Base-by-base conservation (phyloP, 1,284 basidiomycete species). In the Tylopilus sp. region DNA sequence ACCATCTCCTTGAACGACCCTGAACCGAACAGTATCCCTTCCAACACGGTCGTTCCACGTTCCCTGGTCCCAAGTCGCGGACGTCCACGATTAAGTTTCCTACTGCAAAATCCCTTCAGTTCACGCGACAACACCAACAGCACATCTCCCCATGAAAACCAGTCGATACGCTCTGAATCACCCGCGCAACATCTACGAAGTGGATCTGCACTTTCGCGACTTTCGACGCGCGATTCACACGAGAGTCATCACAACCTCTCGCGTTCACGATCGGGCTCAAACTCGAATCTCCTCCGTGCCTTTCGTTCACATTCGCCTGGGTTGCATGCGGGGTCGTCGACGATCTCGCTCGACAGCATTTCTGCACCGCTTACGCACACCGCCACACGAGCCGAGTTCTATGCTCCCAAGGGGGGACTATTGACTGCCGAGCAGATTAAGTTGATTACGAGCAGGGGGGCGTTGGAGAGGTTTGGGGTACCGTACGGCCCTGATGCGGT, bases 331-430 rank as follows among this genome's bases (percentile, higher is more conserved):
- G 70, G 67, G 21, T 75, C 73, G 18, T 77, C 76, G 34, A 65
- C 63, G 47, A 67, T 77, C 46, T 74, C 74, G 15, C 59, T 77
- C 30, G 65, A 70, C 56, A 73, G 68, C 11, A 80, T 80, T 51
- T 77, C 76, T 12, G 56, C 77, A 8, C 78, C 78, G 17, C 69
- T 80, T 21, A 64, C 73, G 20, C 76, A 80, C 58, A 80, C 78
- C 20, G 66, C 72, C 24, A 67, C 70, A 31, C 73, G 74, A 36
- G 75, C 77, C 2, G 74, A 75, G 55, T 75, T 80, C 46, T 67
- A 69, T 52, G 77, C 73, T 54, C 78, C 78, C 15, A 67, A 67
- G 44, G 63, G 68, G 7, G 78, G 79, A 0, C 71, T 78, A 20
- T 20, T 64, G 37, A 80, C 78, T 15, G 68, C 77, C 0, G 77